Conservation (phyloP, 2,329 filamentous ascomycete genomes). For the Scolecobasidium constrictum region DNA sequence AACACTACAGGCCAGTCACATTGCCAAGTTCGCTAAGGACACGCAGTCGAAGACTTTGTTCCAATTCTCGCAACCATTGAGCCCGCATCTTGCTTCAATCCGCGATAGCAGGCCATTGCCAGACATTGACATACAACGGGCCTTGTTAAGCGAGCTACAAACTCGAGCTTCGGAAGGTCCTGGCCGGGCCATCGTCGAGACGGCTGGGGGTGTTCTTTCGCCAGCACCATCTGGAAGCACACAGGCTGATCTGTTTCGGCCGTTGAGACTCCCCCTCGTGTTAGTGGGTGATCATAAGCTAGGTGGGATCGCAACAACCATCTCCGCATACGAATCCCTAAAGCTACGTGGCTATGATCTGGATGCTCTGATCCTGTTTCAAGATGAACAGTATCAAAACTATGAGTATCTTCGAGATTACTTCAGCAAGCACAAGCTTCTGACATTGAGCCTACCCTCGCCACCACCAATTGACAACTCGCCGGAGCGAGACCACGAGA, state of each 20-base stretch:
- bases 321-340: constrained; percentile 71
- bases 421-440: constrained; percentile 50
- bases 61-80: constrained; percentile 64
- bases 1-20: constrained; percentile 41
- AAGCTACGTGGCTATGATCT: constrained; percentile 70
- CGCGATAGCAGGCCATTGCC: constrained; percentile 9
- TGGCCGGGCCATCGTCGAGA: constrained; percentile 64
- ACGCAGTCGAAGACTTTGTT: constrained; percentile 52
- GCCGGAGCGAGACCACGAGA: constrained; percentile 38
- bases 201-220: constrained; percentile 72
- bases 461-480: constrained; percentile 40
- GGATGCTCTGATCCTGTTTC: constrained; percentile 57
- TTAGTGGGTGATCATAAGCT: constrained; percentile 65
- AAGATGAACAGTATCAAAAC: constrained; percentile 56
- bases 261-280: constrained; percentile 61
- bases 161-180: constrained; percentile 30
- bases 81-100: constrained; percentile 63
- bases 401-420: constrained; percentile 56
- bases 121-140: constrained; percentile 6
- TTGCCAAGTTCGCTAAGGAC: constrained; percentile 46
- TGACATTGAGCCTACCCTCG: constrained; percentile 43
- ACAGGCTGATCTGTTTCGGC: constrained; percentile 68
- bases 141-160: constrained; percentile 28
- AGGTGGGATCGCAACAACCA: constrained; percentile 70
- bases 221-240: constrained; percentile 65